phyloP scores from a whole-genome alignment of 2,329 filamentous ascomycete genomes.

The Clonostachys rosea region DNA sequence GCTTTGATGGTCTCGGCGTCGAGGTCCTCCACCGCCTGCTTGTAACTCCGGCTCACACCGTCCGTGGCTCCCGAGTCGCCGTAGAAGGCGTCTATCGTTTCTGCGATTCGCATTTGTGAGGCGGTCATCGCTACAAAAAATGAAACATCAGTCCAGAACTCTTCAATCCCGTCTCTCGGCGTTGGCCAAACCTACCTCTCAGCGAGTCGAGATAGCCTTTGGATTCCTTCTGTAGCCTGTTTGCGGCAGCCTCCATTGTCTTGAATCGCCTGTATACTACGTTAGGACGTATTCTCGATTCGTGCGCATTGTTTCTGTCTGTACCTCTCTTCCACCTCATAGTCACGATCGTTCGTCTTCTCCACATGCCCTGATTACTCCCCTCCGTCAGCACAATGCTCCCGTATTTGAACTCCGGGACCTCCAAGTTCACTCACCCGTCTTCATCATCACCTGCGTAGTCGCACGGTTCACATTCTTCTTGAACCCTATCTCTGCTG shows the following conservation, averaged over 20 bases:
- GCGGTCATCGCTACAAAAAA: slow-evolving; percentile 82
- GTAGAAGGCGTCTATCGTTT: slow-evolving; percentile 99
- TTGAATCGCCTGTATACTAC: slow-evolving; percentile 71
- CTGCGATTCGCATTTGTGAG: slow-evolving; percentile 97
- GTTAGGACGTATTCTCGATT: slow-evolving; percentile 8
- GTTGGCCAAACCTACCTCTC: slow-evolving; percentile 52
- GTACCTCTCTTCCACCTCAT: slow-evolving; percentile 92
- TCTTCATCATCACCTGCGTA: slow-evolving; percentile 99
- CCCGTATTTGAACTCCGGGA: no score
- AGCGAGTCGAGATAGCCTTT: slow-evolving; percentile 97
- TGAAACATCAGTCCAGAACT: no score
- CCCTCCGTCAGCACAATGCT: slow-evolving; percentile 5
- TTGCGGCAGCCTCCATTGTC: slow-evolving; percentile 93
- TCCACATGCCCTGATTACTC: slow-evolving; percentile 75
- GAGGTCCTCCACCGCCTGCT: slow-evolving; percentile 95
- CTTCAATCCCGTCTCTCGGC: not conserved
- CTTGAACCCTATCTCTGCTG: slow-evolving; percentile 41
- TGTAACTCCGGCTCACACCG: slow-evolving; percentile 94
- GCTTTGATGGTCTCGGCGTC: slow-evolving; percentile 99
- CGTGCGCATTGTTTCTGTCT: slow-evolving; percentile 3
- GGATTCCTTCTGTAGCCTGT: slow-evolving; percentile 92
- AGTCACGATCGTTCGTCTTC: slow-evolving; percentile 97
- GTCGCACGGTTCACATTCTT: slow-evolving; percentile 98
- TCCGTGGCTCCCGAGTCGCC: slow-evolving; percentile 92
- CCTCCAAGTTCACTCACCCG: slow-evolving; percentile 47